Percentiles rank a stretch among this genome's conserved stretches.
Evolutionary conservation across 805 yeast genomes (phyloP).

Genomic region (Myxozyma nipponensis): DNA sequence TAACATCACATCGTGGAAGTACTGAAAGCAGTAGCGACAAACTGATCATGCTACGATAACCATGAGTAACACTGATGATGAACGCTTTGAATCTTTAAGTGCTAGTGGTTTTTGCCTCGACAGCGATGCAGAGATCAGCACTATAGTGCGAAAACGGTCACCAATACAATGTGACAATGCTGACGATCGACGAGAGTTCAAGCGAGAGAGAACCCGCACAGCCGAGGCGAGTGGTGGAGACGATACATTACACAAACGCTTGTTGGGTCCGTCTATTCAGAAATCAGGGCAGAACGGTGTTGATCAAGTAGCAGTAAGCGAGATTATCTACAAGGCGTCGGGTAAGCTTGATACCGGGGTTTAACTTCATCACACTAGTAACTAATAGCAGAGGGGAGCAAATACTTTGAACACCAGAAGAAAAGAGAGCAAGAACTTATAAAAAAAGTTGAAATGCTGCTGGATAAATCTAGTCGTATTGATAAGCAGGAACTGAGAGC

Average conservation of each 20-base stretch:
- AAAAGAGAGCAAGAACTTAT: slow-evolving; percentile 21
- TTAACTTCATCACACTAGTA: neutral
- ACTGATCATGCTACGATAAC: no score
- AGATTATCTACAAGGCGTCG: slow-evolving; percentile 29
- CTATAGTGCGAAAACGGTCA: neutral
- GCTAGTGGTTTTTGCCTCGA: no score
- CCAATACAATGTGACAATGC: neutral
- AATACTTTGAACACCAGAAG: slow-evolving; percentile 29
- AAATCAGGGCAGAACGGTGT: slow-evolving; percentile 31
- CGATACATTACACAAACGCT: slow-evolving; percentile 23
- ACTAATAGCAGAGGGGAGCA: slow-evolving; percentile 22
- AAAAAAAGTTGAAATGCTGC: slow-evolving; percentile 12
- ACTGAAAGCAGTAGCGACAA: no score
- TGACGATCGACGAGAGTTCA: no score
- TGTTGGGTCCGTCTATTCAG: slow-evolving; percentile 30
- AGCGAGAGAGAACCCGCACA: neutral
- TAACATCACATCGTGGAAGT: no score
- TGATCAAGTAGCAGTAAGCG: slow-evolving; percentile 27
- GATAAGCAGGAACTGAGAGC: slow-evolving; percentile 17
- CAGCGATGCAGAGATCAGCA: no score
- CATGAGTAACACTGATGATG: no score
- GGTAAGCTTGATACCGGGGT: neutral
- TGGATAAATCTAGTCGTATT: slow-evolving; percentile 10
- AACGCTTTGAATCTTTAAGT: no score
- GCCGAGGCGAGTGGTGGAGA: neutral